These are phyloP conservation scores for Penicillium sp. DNA, from an alignment of 2,329 filamentous ascomycete species.

Conservation along the genomic window DNA sequence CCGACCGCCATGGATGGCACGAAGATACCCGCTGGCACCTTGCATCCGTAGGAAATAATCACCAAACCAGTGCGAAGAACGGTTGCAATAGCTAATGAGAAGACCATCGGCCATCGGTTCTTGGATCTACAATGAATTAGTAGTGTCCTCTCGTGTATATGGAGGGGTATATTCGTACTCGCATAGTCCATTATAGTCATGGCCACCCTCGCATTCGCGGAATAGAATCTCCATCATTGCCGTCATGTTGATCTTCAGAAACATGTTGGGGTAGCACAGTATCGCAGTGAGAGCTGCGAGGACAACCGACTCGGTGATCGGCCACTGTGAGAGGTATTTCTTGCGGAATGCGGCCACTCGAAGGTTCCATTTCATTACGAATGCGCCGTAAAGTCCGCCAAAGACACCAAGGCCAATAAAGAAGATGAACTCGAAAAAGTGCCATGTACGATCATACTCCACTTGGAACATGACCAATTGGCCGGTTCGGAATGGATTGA, in stretches of 20 bases:
- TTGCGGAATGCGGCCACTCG: slow-evolving; percentile 86
- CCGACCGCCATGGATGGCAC: slow-evolving; percentile 97
- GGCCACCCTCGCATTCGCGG: slow-evolving; percentile 76
- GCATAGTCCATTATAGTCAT: slow-evolving; percentile 85
- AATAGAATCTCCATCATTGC: slow-evolving; percentile 99
- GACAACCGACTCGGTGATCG: slow-evolving; percentile 75
- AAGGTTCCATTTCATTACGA: slow-evolving; percentile 97
- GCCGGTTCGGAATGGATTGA: slow-evolving; percentile 95
- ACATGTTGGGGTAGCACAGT: slow-evolving; percentile 94
- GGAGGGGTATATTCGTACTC: slow-evolving; percentile 43
- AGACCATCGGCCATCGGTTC: slow-evolving; percentile 67
- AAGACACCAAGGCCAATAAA: slow-evolving; percentile 87
- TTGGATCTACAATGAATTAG: slow-evolving; percentile 39
- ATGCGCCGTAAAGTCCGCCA: slow-evolving; percentile 86
- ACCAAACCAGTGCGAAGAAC: slow-evolving; percentile 73
- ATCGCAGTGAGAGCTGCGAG: slow-evolving; percentile 76
- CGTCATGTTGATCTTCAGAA: slow-evolving; percentile 94
- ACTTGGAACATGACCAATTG: slow-evolving; percentile 99
- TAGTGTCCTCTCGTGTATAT: not conserved
- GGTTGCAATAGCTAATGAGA: slow-evolving; percentile 70
- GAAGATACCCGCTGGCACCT: slow-evolving; percentile 95
- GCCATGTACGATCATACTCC: slow-evolving; percentile 89
- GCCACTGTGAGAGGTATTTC: slow-evolving; percentile 75
- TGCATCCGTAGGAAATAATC: slow-evolving; percentile 93
- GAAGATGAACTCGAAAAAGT: slow-evolving; percentile 92